Conservation (phyloP, 2,329 filamentous ascomycete species). For the Colletotrichum truncatum region DNA sequence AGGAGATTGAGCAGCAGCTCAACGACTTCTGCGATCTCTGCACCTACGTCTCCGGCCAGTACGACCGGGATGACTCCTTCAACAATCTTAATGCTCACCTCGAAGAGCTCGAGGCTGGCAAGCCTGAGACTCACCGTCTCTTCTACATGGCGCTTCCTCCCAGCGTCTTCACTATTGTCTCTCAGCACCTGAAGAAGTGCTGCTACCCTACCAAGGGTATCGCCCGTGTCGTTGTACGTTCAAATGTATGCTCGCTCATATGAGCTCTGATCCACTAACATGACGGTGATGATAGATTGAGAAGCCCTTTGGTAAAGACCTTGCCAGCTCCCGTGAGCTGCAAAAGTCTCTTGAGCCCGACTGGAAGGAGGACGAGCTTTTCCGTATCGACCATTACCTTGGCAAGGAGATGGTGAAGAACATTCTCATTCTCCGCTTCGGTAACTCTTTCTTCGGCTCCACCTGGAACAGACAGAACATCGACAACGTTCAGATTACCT, state of each 20-base stretch:
- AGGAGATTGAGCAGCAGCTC: slow-evolving; percentile 95
- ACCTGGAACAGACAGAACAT: slow-evolving; percentile 99
- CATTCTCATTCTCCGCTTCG: slow-evolving; percentile 96
- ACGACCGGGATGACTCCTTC: slow-evolving; percentile 97
- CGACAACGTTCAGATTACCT: slow-evolving; percentile 98
- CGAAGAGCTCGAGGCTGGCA: slow-evolving; percentile 82
- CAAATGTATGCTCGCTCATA: not conserved
- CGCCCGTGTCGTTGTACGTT: slow-evolving; percentile 88
- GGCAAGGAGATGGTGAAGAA: slow-evolving; percentile 99
- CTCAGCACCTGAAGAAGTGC: slow-evolving; percentile 95
- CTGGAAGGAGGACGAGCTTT: slow-evolving; percentile 99
- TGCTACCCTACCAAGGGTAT: slow-evolving; percentile 94
- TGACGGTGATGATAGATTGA: slow-evolving; percentile 72
- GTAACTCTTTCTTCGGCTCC: slow-evolving; percentile 97
- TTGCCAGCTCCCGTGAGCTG: slow-evolving; percentile 91
- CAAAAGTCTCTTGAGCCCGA: slow-evolving; percentile 95
- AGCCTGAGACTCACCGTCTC: slow-evolving; percentile 86
- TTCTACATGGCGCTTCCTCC: slow-evolving; percentile 99
- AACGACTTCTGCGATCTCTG: slow-evolving; percentile 89
- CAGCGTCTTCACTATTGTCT: slow-evolving; percentile 97
- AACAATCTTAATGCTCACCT: slow-evolving; percentile 85
- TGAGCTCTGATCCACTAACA: not conserved
- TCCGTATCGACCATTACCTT: slow-evolving; percentile 99
- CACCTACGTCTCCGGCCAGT: slow-evolving; percentile 96
- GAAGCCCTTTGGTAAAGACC: slow-evolving; percentile 99